Base-by-base conservation (phyloP, 2,329 filamentous ascomycete species). In the Phaeosphaeriaceae sp. region DNA sequence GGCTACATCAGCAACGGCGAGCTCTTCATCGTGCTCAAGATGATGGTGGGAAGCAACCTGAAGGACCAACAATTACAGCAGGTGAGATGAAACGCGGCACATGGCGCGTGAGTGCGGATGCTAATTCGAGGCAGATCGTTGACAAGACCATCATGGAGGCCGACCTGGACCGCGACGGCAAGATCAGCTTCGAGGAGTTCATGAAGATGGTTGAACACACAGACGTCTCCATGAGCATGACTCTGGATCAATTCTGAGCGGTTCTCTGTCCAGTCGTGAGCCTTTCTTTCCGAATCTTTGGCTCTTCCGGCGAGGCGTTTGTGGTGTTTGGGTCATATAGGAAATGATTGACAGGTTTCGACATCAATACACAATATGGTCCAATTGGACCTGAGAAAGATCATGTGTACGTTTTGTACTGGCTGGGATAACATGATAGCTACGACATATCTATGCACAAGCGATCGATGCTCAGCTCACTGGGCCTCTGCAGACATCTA, bases 101-200 rank as follows among this genome's bases (percentile, higher is more conserved):
- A 25, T 6, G 4, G 21, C 15, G 15, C 41, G 15, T 2, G 2
- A 21, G 17, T 2, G 33, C 44, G 27, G 27, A 21, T 15, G 58
- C 65, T 71, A 52, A 69, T 50, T 1, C 33, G 9, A 4, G 46
- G n/a, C 36, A 88, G 87, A 99, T 99, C 77, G 95, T 99, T 69
- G 95, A 99, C 84, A 99, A 99, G 88, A 99, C 95, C 59, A 98
- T 99, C 78, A 98, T 98, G 95, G 95, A 99, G 83, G 95, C 95
- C 49, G 95, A 99, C 80, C 85, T 93, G 69, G 95, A 99, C 80
- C 89, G 89, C 61, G 95, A 99, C 78, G 95, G 95, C 73, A 96
- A 96, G 85, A 98, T 99, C 79, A 97, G 92, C 83, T 99, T 99
- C 73, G 93, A 98, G 81, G 95, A 99, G 85, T 99, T 99, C 77